phyloP scores from a whole-genome alignment of 2,329 filamentous ascomycete species.

The Akanthomyces lecanii region DNA sequence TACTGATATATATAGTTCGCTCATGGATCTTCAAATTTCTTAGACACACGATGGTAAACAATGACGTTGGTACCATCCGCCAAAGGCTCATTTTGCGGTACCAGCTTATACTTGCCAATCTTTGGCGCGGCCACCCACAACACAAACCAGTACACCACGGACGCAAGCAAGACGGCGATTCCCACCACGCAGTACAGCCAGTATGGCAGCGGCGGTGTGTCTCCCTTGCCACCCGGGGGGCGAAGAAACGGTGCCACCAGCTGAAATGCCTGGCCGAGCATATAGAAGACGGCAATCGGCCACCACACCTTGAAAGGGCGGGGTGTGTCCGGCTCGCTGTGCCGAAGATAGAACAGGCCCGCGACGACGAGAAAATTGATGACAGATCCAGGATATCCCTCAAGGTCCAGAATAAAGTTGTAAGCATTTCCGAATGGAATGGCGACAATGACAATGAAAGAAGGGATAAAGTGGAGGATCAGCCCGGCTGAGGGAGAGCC shows the following conservation, averaged over 20 bases:
- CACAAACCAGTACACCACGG: conserved; percentile 23
- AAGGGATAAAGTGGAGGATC: conserved; percentile 20
- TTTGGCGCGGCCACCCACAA: conserved; percentile 23
- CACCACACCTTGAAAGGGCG: conserved; percentile 23
- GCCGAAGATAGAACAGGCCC: conserved; percentile 21
- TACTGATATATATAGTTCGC: background rate
- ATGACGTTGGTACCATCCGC: conserved; percentile 23
- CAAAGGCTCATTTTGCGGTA: conserved; percentile 22
- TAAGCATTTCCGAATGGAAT: conserved; percentile 22
- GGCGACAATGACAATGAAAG: conserved; percentile 22
- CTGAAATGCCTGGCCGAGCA: conserved; percentile 23
- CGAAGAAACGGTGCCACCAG: conserved; percentile 22
- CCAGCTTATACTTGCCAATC: conserved; percentile 20
- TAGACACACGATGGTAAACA: conserved; percentile 21
- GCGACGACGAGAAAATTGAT: conserved; percentile 20
- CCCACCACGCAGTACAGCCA: conserved; percentile 25
- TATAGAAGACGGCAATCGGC: conserved; percentile 21
- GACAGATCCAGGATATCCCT: conserved; percentile 19
- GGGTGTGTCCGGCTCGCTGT: conserved; percentile 17
- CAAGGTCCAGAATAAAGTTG: conserved; percentile 20
- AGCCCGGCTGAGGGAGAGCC: conserved; percentile 19
- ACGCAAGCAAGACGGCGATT: conserved; percentile 19
- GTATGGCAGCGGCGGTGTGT: conserved; percentile 23
- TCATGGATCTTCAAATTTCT: conserved; percentile 13
- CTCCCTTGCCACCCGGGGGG: conserved; percentile 21